Conservation (phyloP, 1,284 basidiomycete genomes). For the Exobasidium cylindrosporum region DNA sequence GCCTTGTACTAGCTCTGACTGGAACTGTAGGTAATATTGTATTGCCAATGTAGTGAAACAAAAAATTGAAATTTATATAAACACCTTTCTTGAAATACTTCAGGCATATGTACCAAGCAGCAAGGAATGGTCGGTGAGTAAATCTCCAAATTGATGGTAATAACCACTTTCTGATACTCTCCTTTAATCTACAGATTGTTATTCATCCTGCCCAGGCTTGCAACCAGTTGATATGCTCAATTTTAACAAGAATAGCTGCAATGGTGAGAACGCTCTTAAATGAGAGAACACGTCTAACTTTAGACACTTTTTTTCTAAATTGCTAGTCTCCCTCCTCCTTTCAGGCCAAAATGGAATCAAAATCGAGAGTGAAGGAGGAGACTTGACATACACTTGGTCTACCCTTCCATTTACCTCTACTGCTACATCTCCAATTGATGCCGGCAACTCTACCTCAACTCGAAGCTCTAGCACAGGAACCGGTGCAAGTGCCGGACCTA, state of each 20-base stretch:
- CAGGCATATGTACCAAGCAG: conserved; percentile 12
- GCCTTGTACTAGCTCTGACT: conserved; percentile 6
- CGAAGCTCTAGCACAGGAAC: not conserved
- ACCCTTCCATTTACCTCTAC: not conserved
- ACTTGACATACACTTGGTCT: conserved; percentile 6
- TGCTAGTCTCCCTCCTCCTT: too few relatives aligned
- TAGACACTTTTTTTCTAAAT: too few relatives aligned
- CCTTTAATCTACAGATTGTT: conserved; percentile 3
- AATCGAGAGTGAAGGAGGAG: not conserved
- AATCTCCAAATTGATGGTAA: not conserved
- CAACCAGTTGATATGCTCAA: not conserved
- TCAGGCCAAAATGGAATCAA: not conserved
- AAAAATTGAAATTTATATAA: not conserved
- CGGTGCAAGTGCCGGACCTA: not conserved
- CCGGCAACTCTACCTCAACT: not conserved
- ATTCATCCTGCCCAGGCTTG: not conserved
- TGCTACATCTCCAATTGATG: not conserved
- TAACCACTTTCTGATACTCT: too few relatives aligned
- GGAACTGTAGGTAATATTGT: not conserved
- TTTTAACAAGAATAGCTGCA: conserved; percentile 8
- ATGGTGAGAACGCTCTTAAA: too few relatives aligned
- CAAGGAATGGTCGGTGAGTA: not conserved
- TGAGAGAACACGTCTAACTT: too few relatives aligned
- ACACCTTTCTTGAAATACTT: not conserved
- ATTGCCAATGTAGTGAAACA: not conserved